Evolutionary conservation across 768 basidiomycete species (phyloP), one percentile per base, ranked within the genome.

Genomic region (Lentinula raphanica): DNA sequence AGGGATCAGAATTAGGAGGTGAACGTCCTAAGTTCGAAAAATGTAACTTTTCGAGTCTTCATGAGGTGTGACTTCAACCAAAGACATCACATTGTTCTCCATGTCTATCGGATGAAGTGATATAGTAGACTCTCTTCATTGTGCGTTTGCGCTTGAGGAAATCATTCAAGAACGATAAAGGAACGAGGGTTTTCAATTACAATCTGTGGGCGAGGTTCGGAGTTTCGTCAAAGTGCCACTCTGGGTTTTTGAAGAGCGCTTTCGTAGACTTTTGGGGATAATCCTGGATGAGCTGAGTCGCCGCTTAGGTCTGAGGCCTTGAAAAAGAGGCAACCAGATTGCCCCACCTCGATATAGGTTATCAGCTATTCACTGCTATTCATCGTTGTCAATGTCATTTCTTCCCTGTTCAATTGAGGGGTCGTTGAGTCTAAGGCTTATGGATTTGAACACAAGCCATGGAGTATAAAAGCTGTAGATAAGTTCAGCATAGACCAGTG

Each of bases 251-350:
- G 17, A 19, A 40, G 15, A 17, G 39, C 17, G 7, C 7, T 40
- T 8, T 40, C 5, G 39, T n/a, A 17, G 32, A 35, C 32, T 35
- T 35, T 13, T 35, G 32, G 32, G 32, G 32, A 35, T 35, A 35
- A 13, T 35, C 32, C 32, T 35, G 32, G 15, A 7, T 40, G 19
- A n/a, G 42, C 8, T 21, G 3, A 21, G 21, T 44, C 21, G 19
- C n/a, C 49, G 32, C 28, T 31, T n/a, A 13, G 36, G 40, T 32
- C 38, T 53, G 19, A 53, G n/a, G n/a, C n/a, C n/a, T n/a, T n/a
- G n/a, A n/a, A n/a, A n/a, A n/a, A n/a, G 51, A 53, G 51, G 51
- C 51, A 53, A 53, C 51, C 32, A 36, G 51, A 13, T 39, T 38
- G 38, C n/a, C 51, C 36, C 39, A 39, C 42, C 21, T 23, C 23